These are phyloP conservation scores for Cystofilobasidium macerans DNA, from an alignment of 768 basidiomycete genomes.

Conservation along the genomic window DNA sequence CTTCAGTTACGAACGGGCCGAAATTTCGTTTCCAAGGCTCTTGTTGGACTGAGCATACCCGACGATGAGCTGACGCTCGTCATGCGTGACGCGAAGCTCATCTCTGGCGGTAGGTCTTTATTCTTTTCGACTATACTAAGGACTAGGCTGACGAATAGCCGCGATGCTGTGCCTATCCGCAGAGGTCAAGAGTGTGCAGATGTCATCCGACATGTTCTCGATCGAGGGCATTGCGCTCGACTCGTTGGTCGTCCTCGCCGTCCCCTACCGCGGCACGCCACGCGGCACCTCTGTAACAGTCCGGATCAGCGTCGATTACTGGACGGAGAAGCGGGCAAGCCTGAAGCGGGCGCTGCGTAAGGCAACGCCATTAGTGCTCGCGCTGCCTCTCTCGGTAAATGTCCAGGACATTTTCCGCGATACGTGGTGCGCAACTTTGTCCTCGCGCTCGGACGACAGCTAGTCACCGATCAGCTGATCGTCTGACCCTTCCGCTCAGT, in stretches of 20 bases:
- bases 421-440: slow-evolving; percentile 47
- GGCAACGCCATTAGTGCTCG: slow-evolving; percentile 51
- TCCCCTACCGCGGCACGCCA: slow-evolving; percentile 35
- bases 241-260: slow-evolving; percentile 27
- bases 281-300: slow-evolving; percentile 44
- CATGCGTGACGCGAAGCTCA: background rate
- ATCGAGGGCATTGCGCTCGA: slow-evolving; percentile 21
- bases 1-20: slow-evolving; percentile 33
- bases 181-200: slow-evolving; percentile 2
- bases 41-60: slow-evolving; percentile 5
- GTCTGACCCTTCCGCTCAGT: slow-evolving; percentile 41
- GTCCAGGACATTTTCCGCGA: slow-evolving; percentile 95
- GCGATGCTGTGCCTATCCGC: background rate
- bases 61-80: slow-evolving; percentile 14
- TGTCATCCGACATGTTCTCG: background rate
- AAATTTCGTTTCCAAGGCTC: slow-evolving; percentile 28
- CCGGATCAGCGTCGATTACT: slow-evolving; percentile 55
- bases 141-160: background rate
- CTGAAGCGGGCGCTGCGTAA: slow-evolving; percentile 49
- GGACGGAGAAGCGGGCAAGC: slow-evolving; percentile 47
- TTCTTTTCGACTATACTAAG: too few species aligned
- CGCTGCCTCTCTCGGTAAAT: slow-evolving; percentile 78
- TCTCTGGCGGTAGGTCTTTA: slow-evolving; percentile 2
- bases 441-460: background rate
- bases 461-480: background rate